Conservation (phyloP, 164 flowering plant species). For the Aristolochia contorta region DNA sequence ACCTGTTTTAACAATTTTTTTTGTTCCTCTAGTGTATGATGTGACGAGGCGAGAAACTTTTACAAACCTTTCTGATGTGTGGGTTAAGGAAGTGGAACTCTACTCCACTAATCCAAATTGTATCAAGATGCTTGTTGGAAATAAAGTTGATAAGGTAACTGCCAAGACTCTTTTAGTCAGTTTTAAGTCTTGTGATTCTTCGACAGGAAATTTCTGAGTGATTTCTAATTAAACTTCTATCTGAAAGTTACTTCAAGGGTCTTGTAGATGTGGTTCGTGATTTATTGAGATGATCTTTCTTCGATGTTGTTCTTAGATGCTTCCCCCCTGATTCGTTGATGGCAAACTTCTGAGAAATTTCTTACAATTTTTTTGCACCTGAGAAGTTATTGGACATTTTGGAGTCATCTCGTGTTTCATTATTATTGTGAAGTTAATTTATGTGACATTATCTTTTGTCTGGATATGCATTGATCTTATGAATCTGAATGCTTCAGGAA, state of each 20-base stretch:
- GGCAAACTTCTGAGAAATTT: no score
- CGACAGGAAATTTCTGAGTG: neutral
- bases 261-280: no score
- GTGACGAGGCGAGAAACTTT: conserved; percentile 82
- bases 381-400: no score
- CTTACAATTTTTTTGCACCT: no score
- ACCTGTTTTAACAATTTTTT: conserved; percentile 1
- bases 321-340: no score
- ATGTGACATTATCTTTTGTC: no score
- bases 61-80: conserved; percentile 49
- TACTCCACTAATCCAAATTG: conserved; percentile 74
- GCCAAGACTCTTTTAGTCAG: neutral
- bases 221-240: neutral
- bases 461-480: neutral
- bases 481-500: conserved; percentile 34
- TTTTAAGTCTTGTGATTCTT: neutral
- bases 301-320: no score
- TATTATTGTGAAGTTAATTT: no score
- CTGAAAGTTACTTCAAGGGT: no score
- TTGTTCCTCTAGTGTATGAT: conserved; percentile 54
- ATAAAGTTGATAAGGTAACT: conserved; percentile 83
- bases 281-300: no score
- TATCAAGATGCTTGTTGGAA: conserved; percentile 75
- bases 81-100: conserved; percentile 76
- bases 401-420: no score